phyloP scores from a whole-genome alignment of 1,284 basidiomycete species.

The Heterobasidion irregulare region DNA sequence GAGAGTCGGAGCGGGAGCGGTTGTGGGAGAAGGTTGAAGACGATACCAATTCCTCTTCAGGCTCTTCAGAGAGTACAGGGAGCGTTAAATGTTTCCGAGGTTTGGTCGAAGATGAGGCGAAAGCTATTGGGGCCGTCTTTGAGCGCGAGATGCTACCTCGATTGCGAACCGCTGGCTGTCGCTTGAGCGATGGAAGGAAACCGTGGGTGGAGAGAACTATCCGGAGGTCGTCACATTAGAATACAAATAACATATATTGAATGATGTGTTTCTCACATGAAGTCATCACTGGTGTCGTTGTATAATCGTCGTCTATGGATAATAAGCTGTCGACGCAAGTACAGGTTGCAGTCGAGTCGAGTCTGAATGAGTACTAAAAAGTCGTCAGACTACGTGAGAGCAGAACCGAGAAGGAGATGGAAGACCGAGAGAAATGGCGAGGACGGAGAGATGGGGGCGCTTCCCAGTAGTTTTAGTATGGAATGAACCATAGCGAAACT shows the following conservation, averaged over 20 bases:
- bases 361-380: not conserved
- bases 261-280: not conserved
- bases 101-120: not conserved
- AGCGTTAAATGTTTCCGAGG: conserved; percentile 6
- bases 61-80: conserved; percentile 1
- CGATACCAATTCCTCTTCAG: not conserved
- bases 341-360: not conserved
- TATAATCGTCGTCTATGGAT: not conserved
- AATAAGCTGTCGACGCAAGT: not conserved
- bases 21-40: not conserved
- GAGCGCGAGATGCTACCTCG: conserved; percentile 4
- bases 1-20: not conserved
- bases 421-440: not conserved
- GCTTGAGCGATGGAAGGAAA: conserved; percentile 8
- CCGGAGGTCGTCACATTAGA: not conserved
- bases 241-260: not conserved
- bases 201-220: conserved; percentile 5
- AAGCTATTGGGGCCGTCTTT: not conserved
- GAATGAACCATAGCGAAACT: not conserved
- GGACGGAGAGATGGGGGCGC: not conserved
- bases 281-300: not conserved
- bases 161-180: conserved; percentile 8
- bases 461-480: not conserved
- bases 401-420: not conserved
- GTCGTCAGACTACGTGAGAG: not conserved